phyloP scores from a whole-genome alignment of 352 stramenopile species.

The Pythium utonaiense region DNA sequence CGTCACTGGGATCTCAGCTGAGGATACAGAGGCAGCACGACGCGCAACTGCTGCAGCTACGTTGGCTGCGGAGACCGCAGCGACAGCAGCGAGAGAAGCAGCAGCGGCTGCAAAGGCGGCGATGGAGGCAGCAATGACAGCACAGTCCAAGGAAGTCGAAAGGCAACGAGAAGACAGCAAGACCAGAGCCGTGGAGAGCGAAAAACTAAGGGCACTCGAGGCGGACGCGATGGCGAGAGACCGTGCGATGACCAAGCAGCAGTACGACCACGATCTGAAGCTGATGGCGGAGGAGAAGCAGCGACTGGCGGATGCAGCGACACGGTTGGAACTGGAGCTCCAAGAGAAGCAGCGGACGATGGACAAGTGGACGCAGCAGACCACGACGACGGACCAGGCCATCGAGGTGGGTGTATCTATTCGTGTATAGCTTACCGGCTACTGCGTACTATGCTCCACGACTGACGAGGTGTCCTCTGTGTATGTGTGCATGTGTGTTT shows the following conservation, averaged over 20 bases:
- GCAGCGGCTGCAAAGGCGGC: constrained; percentile 22
- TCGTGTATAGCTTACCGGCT: no score
- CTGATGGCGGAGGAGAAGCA: constrained; percentile 28
- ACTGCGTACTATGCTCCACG: no score
- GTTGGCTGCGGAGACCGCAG: constrained; percentile 9
- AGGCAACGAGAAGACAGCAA: constrained; percentile 3
- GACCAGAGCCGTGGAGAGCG: background rate
- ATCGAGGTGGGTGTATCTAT: constrained; percentile 48
- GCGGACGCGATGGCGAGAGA: constrained; percentile 12
- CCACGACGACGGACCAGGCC: constrained; percentile 37
- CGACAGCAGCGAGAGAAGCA: constrained; percentile 28
- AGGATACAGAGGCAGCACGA: constrained; percentile 10
- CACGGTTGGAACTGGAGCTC: constrained; percentile 32
- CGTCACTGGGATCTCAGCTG: background rate
- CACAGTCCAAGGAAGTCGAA: background rate
- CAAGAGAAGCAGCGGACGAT: constrained; percentile 30
- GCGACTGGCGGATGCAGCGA: constrained; percentile 26
- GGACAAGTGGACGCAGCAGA: constrained; percentile 29
- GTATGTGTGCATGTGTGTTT: background rate
- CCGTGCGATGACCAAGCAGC: constrained; percentile 25
- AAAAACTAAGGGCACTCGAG: background rate
- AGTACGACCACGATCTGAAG: constrained; percentile 28
- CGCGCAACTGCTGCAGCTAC: constrained; percentile 5
- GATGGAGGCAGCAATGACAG: constrained; percentile 3
- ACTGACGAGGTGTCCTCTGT: no score